A percentile compares a stretch with the other conserved stretches of the same genome.
Evolutionary conservation across 2,329 filamentous ascomycete species (phyloP).

Genomic region (Trichoderma afroharzianum): DNA sequence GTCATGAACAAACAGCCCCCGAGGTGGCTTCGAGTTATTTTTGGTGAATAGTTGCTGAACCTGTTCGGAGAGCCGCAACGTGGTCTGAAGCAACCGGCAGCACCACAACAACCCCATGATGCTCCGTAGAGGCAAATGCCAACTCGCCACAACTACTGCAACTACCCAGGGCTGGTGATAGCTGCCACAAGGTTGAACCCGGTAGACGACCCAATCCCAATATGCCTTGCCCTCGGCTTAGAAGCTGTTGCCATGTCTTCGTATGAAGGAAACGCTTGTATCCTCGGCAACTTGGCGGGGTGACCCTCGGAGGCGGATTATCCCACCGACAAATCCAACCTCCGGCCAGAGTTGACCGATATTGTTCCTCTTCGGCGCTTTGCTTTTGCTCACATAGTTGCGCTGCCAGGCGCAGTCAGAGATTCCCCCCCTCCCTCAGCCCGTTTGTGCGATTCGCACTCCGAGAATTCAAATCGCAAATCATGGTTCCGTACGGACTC

Average conservation of each 20-base stretch:
- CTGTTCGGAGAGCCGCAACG: neutral
- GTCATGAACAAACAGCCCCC: neutral
- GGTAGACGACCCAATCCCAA: neutral
- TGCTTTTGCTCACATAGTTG: neutral
- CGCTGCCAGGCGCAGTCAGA: neutral
- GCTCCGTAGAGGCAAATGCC: neutral
- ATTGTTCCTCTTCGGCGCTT: neutral
- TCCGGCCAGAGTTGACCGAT: neutral
- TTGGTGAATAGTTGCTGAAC: neutral
- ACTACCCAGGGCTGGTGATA: no score
- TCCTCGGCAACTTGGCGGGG: slow-evolving; percentile 11
- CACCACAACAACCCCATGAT: neutral
- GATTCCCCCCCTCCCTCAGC: neutral
- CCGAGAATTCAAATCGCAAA: neutral
- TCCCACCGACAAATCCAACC: neutral
- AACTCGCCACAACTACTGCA: neutral
- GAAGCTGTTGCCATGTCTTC: neutral
- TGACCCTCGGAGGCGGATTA: slow-evolving; percentile 1
- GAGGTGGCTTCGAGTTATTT: neutral
- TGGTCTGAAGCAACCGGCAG: neutral
- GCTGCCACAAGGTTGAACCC: neutral
- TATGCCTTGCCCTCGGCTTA: neutral
- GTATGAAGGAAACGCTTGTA: neutral
- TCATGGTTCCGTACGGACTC: slow-evolving; percentile 15
- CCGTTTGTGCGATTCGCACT: neutral